A percentile compares a stretch with the other conserved stretches of the same genome.
These are phyloP conservation scores for Neopestalotiopsis sp. DNA, from an alignment of 2,329 filamentous ascomycete species.

Conservation along the genomic window DNA sequence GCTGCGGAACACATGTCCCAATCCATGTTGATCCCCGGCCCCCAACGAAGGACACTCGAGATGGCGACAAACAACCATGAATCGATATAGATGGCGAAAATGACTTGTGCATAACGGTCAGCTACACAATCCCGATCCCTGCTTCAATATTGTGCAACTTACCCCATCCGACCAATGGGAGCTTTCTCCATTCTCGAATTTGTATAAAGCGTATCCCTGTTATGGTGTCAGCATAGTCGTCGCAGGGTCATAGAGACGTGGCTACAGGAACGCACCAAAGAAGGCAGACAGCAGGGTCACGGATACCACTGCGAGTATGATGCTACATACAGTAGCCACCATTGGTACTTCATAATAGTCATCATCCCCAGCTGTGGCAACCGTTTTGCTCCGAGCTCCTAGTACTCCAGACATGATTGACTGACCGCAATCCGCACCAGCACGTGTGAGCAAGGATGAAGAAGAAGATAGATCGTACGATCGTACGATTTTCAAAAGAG, in stretches of 20 bases:
- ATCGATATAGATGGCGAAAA: slow-evolving; percentile 64
- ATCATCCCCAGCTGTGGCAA: background rate
- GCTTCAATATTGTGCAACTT: slow-evolving; percentile 25
- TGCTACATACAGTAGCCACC: slow-evolving; percentile 21
- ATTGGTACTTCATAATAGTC: slow-evolving; percentile 9
- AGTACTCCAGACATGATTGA: background rate
- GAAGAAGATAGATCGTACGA: background rate
- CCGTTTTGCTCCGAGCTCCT: background rate
- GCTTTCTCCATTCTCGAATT: slow-evolving; percentile 43
- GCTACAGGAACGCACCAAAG: slow-evolving; percentile 21
- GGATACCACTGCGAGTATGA: slow-evolving; percentile 24
- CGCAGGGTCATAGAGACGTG: background rate
- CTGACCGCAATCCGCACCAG: background rate
- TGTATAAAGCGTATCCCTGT: slow-evolving; percentile 43
- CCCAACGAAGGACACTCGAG: slow-evolving; percentile 60
- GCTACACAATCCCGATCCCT: background rate
- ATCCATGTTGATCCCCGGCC: slow-evolving; percentile 59
- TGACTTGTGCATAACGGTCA: slow-evolving; percentile 47
- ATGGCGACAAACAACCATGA: slow-evolving; percentile 65
- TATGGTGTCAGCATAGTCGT: slow-evolving; percentile 4
- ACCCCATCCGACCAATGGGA: slow-evolving; percentile 51
- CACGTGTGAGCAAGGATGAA: background rate
- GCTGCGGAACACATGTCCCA: slow-evolving; percentile 58
- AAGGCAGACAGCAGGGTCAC: slow-evolving; percentile 26
- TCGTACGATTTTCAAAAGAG: background rate